Evolutionary conservation across 495 filamentous ascomycete genomes (phyloP).

Genomic region (Talaromyces proteolyticus): DNA sequence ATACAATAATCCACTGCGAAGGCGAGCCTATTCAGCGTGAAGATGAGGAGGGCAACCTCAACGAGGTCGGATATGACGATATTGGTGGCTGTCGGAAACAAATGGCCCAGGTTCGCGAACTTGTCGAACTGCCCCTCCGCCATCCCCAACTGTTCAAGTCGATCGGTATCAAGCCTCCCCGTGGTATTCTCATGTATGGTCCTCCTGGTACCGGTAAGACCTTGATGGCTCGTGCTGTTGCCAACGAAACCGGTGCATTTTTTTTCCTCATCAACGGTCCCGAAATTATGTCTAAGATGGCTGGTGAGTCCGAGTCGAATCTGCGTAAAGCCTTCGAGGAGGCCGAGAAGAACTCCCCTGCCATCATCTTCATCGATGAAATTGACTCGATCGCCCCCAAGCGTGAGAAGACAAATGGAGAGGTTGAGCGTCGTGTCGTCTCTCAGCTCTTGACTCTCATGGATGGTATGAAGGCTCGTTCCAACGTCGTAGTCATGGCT

Average conservation of each 20-base stretch:
- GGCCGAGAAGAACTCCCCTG: conserved; percentile 95
- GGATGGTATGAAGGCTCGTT: conserved; percentile 99
- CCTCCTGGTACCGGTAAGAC: conserved; percentile 99
- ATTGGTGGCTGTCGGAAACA: conserved; percentile 99
- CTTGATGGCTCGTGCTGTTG: conserved; percentile 96
- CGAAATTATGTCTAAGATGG: conserved; percentile 99
- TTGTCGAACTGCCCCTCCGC: conserved; percentile 93
- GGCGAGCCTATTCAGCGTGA: conserved; percentile 98
- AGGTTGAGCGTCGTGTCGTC: conserved; percentile 98
- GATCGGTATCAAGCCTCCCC: conserved; percentile 98
- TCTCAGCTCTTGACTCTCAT: conserved; percentile 98
- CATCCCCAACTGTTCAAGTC: conserved; percentile 99
- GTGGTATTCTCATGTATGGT: conserved; percentile 97
- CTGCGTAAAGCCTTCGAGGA: conserved; percentile 99
- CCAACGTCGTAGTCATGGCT: conserved; percentile 99
- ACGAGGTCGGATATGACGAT: conserved; percentile 98
- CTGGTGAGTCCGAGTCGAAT: conserved; percentile 99
- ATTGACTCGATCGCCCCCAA: conserved; percentile 99
- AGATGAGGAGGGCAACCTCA: conserved; percentile 97
- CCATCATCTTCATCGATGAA: conserved; percentile 98
- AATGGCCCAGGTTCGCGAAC: conserved; percentile 98
- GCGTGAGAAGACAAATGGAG: conserved; percentile 92
- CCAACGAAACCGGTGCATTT: conserved; percentile 98
- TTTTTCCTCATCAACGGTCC: conserved; percentile 99
- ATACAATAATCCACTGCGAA: conserved; percentile 98